Evolutionary conservation across 23 red algal species (phyloP).

Genomic region (Gracilaria domingensis): DNA sequence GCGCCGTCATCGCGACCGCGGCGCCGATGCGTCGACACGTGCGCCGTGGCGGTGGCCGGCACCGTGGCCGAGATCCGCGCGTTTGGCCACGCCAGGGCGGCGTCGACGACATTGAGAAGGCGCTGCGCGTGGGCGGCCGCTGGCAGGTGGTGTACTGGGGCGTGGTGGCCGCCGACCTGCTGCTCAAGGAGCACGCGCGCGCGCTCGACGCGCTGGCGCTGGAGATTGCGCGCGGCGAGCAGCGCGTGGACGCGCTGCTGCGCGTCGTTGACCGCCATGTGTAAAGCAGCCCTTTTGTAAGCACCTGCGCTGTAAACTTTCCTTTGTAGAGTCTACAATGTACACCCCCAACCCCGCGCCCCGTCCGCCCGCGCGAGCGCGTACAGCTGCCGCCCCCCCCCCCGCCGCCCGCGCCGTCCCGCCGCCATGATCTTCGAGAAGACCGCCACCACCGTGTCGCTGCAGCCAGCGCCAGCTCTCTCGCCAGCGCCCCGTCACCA

Average conservation of each 20-base stretch:
- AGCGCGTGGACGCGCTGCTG: neutral
- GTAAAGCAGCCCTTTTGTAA: no score
- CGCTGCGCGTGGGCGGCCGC: neutral
- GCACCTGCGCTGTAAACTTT: no score
- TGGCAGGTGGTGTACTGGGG: conserved; percentile 25
- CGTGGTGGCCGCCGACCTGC: conserved; percentile 8
- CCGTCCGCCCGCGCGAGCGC: neutral
- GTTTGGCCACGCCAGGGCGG: conserved; percentile 35
- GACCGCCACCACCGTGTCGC: conserved; percentile 19
- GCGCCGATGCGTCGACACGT: neutral
- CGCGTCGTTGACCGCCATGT: neutral
- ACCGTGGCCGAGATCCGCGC: conserved; percentile 21
- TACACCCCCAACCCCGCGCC: neutral
- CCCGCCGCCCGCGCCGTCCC: neutral
- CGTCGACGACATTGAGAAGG: conserved; percentile 39
- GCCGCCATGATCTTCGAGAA: conserved; percentile 52
- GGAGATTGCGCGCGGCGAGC: neutral
- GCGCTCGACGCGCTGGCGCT: conserved; percentile 1
- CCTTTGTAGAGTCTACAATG: no score
- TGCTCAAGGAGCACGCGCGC: conserved; percentile 33
- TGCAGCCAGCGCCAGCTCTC: conserved; percentile 33
- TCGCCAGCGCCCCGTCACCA: conserved; percentile 40
- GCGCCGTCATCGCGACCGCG: neutral
- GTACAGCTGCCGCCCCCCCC: no score
- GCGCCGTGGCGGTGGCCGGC: conserved; percentile 47